Base-by-base conservation (phyloP, 2,329 filamentous ascomycete genomes). In the Ceratocystis harringtonii region DNA sequence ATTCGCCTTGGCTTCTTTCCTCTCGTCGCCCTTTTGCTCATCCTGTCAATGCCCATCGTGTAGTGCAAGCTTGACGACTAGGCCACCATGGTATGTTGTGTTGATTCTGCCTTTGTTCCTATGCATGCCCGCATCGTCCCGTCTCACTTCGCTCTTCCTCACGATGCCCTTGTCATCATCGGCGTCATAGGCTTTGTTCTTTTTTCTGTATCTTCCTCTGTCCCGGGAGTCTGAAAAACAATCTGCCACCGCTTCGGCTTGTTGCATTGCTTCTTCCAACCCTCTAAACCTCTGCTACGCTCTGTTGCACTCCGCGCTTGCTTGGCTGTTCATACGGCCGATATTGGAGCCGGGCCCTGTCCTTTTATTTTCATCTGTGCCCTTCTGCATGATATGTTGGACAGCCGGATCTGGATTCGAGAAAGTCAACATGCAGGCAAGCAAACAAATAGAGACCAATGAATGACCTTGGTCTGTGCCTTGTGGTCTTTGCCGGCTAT, bases 31-130 rank as follows among this genome's bases (percentile, higher is more conserved):
- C 25, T 62, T n/a, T 32, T 65, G 55, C 28, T 45, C 5, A 19
- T 30, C 30, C 25, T 58, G 19, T 58, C 45, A 41, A 43, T 65
- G 32, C 60, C 32, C 62, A 58, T 55, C 62, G 19, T 52, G 44
- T 32, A 17, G 19, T 52, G 44, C 50, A 17, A 64, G 28, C 52
- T 58, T 58, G 52, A 36, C 52, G 17, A 58, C 32, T 19, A 30
- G 17, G 12, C 52, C 28, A 58, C 28, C 28, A 58, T 58, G 52
- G 52, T 58, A 58, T 32, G 52, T 58, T 58, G 15, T 32, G 52
- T 36, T 58, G 28, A 32, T 25, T n/a, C 15, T 32, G 52, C n/a
- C 12, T 19, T 36, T 36, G 32, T 0, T 25, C 28, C 28, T 19
- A 15, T 17, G 7, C 52, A 22, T 22, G 22, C 22, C 52, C 25